Conservation (phyloP, 805 yeast genomes). For the Ogataea dorogensis region DNA sequence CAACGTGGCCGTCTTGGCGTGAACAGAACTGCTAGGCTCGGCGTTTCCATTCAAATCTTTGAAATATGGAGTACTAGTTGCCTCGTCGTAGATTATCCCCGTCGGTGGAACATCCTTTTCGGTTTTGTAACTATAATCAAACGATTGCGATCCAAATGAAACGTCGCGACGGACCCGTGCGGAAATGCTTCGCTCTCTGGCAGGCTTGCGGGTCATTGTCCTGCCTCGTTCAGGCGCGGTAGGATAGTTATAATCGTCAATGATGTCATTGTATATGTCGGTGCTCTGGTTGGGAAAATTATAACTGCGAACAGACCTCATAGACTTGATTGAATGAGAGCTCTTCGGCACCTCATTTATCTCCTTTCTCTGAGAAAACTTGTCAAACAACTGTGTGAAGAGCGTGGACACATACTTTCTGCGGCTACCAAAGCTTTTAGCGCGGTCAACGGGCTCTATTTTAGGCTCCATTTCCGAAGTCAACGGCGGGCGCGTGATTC, state of each 20-base stretch:
- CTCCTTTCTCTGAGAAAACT: slow-evolving; percentile 9
- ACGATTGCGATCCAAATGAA: slow-evolving; percentile 9
- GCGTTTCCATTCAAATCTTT: slow-evolving; percentile 12
- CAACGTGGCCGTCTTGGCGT: slow-evolving; percentile 13
- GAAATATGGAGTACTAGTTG: slow-evolving; percentile 19
- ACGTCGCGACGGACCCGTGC: slow-evolving; percentile 7
- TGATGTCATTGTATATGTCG: slow-evolving; percentile 20
- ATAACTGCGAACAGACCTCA: slow-evolving; percentile 8
- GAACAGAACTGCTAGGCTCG: slow-evolving; percentile 7
- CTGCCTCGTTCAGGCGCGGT: slow-evolving; percentile 13
- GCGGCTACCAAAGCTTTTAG: slow-evolving; percentile 3
- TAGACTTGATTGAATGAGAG: slow-evolving; percentile 9
- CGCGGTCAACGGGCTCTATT: background rate
- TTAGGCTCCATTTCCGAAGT: background rate
- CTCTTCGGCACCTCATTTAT: slow-evolving; percentile 6
- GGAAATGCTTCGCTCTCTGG: slow-evolving; percentile 14
- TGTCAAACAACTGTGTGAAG: slow-evolving; percentile 12
- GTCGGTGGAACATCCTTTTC: slow-evolving; percentile 13
- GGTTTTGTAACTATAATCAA: slow-evolving; percentile 3
- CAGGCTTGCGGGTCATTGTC: slow-evolving; percentile 10
- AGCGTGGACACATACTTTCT: slow-evolving; percentile 10
- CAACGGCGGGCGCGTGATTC: background rate
- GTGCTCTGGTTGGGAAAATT: slow-evolving; percentile 11
- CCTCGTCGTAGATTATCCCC: slow-evolving; percentile 18
- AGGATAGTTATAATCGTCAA: slow-evolving; percentile 21